Evolutionary conservation across 345 rosid species (phyloP).

Genomic region (Chamaenerion angustifolium): DNA sequence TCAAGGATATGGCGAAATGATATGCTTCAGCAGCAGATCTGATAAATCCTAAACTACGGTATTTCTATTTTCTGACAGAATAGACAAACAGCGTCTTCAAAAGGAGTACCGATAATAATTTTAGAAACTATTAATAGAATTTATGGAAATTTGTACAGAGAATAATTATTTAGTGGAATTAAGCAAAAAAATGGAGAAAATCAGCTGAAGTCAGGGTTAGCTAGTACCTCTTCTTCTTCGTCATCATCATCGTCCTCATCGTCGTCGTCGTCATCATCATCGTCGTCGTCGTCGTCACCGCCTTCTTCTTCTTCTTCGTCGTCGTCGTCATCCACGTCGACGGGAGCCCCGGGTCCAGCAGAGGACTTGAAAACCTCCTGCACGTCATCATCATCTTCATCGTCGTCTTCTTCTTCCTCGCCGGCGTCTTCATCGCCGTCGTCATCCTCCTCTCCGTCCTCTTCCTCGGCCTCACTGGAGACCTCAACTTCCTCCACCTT

Average conservation of each 20-base stretch:
- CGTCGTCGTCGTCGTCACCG: constrained; percentile 11
- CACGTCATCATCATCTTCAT: constrained; percentile 15
- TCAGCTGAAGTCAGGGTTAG: background rate
- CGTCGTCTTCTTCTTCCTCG: constrained; percentile 5
- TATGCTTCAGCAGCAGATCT: too few species aligned
- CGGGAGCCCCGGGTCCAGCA: constrained; percentile 9
- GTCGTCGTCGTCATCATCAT: constrained; percentile 10
- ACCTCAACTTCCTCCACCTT: constrained; percentile 9
- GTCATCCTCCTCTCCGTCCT: constrained; percentile 7
- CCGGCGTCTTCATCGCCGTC: too few species aligned
- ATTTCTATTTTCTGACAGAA: too few species aligned
- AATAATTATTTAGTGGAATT: background rate
- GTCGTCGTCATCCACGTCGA: constrained; percentile 5
- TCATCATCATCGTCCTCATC: constrained; percentile 13
- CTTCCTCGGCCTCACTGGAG: constrained; percentile 3
- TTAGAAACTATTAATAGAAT: too few species aligned
- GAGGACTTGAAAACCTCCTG: constrained; percentile 15
- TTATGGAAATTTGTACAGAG: too few species aligned
- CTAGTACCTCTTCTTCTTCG: constrained; percentile 10
- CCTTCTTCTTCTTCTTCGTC: constrained; percentile 9
- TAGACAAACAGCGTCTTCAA: too few species aligned
- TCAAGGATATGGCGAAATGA: too few species aligned
- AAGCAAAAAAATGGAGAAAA: background rate
- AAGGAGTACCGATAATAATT: too few species aligned
- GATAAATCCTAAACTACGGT: too few species aligned